Percentiles rank a stretch among this genome's conserved stretches.
These are phyloP conservation scores for Irpex sp. DNA, from an alignment of 1,284 basidiomycete species.

Conservation along the genomic window DNA sequence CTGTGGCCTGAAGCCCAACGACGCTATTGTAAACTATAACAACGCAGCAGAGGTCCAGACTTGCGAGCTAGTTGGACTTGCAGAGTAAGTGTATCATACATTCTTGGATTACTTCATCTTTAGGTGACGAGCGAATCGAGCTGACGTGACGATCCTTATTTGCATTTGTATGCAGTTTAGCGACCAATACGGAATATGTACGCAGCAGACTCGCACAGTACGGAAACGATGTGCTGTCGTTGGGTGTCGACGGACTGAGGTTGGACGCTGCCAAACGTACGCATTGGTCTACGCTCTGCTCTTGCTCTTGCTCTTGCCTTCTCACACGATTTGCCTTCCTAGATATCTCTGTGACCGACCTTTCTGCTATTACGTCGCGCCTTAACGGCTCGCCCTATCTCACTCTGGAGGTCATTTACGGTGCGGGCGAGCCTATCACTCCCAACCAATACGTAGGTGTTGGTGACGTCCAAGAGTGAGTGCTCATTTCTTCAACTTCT, in stretches of 20 bases:
- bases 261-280: slow-evolving; percentile 67
- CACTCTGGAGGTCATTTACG: slow-evolving; percentile 58
- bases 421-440: slow-evolving; percentile 47
- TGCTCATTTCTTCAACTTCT: no score
- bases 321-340: background rate
- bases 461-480: slow-evolving; percentile 67
- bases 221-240: slow-evolving; percentile 55
- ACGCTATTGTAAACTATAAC: slow-evolving; percentile 54
- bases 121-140: background rate
- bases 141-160: background rate
- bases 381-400: slow-evolving; percentile 44
- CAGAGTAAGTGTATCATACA: slow-evolving; percentile 43
- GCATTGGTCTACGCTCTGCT: slow-evolving; percentile 5
- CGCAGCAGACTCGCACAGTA: slow-evolving; percentile 50
- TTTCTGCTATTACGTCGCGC: slow-evolving; percentile 48
- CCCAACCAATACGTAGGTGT: slow-evolving; percentile 53
- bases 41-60: slow-evolving; percentile 55
- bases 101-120: background rate
- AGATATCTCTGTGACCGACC: slow-evolving; percentile 54
- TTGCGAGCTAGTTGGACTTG: slow-evolving; percentile 53
- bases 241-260: slow-evolving; percentile 63
- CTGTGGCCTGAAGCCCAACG: slow-evolving; percentile 49
- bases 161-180: slow-evolving; percentile 35
- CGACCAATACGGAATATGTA: slow-evolving; percentile 61
- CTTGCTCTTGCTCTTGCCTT: background rate